Evolutionary conservation across 2,329 filamentous ascomycete species (phyloP).

Genomic region (Trichoderma guizhouense): DNA sequence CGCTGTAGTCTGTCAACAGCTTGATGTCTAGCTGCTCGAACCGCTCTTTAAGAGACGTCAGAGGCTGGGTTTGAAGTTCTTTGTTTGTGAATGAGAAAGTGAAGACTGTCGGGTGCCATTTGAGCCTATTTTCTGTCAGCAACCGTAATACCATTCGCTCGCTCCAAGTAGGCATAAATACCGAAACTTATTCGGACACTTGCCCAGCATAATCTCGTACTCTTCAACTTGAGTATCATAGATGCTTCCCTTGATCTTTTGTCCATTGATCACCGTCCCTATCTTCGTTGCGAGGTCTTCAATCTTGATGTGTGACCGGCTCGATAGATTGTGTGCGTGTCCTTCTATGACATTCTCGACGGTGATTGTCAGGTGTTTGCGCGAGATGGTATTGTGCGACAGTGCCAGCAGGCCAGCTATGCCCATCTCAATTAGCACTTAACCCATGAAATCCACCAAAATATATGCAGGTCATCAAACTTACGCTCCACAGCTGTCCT

Average conservation of each 20-base stretch:
- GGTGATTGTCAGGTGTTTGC: constrained; percentile 79
- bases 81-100: constrained; percentile 72
- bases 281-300: constrained; percentile 81
- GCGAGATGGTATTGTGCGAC: constrained; percentile 77
- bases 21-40: constrained; percentile 90
- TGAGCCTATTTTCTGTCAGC: constrained; percentile 52
- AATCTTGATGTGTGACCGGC: constrained; percentile 67
- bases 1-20: constrained; percentile 68
- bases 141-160: not conserved
- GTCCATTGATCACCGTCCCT: constrained; percentile 75
- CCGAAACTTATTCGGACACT: constrained; percentile 62
- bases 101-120: constrained; percentile 77
- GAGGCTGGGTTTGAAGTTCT: constrained; percentile 61
- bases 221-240: constrained; percentile 47
- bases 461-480: constrained; percentile 18
- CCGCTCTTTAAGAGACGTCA: constrained; percentile 57
- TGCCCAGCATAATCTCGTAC: constrained; percentile 69
- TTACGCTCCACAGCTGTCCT: constrained; percentile 66
- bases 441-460: not conserved
- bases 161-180: constrained; percentile 29
- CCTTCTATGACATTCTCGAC: constrained; percentile 63
- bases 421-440: not conserved
- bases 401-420: constrained; percentile 66
- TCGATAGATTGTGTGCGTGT: constrained; percentile 62
- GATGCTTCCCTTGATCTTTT: constrained; percentile 62